These are phyloP conservation scores for Rhynchosporium graminicola DNA, from an alignment of 2,329 filamentous ascomycete species.

Conservation along the genomic window DNA sequence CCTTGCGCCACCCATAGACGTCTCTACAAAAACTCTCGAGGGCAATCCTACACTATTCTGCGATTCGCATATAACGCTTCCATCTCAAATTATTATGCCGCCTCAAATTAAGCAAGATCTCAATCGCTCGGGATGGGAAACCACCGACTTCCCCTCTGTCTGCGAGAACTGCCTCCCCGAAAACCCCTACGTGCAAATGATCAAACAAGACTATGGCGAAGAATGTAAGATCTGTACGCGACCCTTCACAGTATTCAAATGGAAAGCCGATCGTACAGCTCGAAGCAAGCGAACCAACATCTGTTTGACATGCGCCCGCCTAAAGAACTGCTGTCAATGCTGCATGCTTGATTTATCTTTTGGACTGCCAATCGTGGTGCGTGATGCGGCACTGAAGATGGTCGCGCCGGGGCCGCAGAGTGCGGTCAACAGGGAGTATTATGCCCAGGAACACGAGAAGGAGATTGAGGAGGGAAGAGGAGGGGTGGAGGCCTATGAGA, in stretches of 20 bases:
- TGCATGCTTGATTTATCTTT: conserved; percentile 99
- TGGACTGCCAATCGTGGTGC: conserved; percentile 88
- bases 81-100: conserved; percentile 56
- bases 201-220: conserved; percentile 94
- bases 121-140: conserved; percentile 95
- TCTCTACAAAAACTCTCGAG: not conserved
- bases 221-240: conserved; percentile 75
- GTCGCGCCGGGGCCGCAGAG: conserved; percentile 90
- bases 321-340: conserved; percentile 98
- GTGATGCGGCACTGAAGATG: conserved; percentile 97
- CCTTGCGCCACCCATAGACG: not conserved
- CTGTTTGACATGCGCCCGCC: conserved; percentile 90
- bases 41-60: not conserved
- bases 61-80: not conserved
- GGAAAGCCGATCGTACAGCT: conserved; percentile 88
- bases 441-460: conserved; percentile 94
- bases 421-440: conserved; percentile 94
- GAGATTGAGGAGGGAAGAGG: conserved; percentile 91
- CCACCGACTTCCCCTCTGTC: conserved; percentile 84
- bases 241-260: conserved; percentile 93
- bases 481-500: conserved; percentile 86
- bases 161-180: conserved; percentile 93
- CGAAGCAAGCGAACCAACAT: conserved; percentile 94
- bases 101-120: conserved; percentile 95
- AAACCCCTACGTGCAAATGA: conserved; percentile 98